A percentile compares a stretch with the other conserved stretches of the same genome.
phyloP scores from a whole-genome alignment of 2,329 filamentous ascomycete genomes.

The Chrysosporium keratinophilum region DNA sequence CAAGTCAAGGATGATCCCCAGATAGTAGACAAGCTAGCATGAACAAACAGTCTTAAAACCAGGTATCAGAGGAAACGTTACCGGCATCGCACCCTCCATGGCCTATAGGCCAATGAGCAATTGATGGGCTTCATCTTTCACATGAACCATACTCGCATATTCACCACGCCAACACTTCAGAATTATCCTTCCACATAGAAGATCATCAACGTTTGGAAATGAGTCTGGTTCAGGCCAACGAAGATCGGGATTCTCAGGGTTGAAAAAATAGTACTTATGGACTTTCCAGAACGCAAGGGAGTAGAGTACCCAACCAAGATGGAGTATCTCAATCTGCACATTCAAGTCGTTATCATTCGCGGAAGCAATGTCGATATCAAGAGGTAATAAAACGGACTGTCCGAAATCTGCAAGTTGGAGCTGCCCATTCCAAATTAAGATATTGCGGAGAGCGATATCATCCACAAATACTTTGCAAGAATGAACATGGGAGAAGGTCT shows the following conservation, averaged over 20 bases:
- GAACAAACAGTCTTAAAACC: no score
- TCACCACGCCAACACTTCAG: constrained; percentile 13
- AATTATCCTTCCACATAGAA: constrained; percentile 13
- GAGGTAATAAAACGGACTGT: constrained; percentile 13
- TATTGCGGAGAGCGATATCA: constrained; percentile 18
- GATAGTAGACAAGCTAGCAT: no score
- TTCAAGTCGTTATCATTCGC: constrained; percentile 8
- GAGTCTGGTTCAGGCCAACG: constrained; percentile 12
- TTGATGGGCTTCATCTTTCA: constrained; percentile 12
- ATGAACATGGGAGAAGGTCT: constrained; percentile 15
- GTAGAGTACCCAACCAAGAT: constrained; percentile 14
- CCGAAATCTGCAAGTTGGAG: constrained; percentile 13
- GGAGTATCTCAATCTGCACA: constrained; percentile 15
- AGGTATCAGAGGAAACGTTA: neutral
- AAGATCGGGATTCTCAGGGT: constrained; percentile 2
- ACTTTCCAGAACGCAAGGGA: constrained; percentile 11
- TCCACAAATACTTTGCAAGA: constrained; percentile 16
- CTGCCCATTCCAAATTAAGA: constrained; percentile 11
- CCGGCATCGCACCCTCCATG: constrained; percentile 1
- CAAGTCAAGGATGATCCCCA: no score
- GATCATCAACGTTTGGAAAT: constrained; percentile 9
- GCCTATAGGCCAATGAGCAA: constrained; percentile 7
- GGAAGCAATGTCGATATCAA: constrained; percentile 11
- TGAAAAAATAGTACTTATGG: constrained; percentile 13
- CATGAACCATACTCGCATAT: constrained; percentile 13